Percentiles rank a stretch among this genome's conserved stretches.
These are phyloP conservation scores for Flueggea neowawraea DNA, from an alignment of 441 rosid genomes.

Conservation along the genomic window DNA sequence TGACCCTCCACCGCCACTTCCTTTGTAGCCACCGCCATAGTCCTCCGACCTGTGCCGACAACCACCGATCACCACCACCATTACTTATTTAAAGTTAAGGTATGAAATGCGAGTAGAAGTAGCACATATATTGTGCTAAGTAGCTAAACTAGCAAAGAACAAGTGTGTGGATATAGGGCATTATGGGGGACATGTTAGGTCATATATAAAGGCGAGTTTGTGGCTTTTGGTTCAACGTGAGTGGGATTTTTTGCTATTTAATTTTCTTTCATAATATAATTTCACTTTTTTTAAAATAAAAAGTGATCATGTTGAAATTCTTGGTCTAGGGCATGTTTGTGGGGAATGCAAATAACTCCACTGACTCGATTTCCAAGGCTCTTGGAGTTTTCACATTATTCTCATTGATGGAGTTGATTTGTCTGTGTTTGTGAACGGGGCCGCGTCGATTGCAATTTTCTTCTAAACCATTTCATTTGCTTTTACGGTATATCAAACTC, in stretches of 20 bases:
- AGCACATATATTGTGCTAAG: background rate
- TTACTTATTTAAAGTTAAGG: background rate
- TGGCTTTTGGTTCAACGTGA: constrained; percentile 29
- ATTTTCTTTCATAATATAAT: background rate
- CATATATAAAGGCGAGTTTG: constrained; percentile 57
- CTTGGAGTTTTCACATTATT: constrained; percentile 47
- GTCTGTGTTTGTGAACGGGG: no score
- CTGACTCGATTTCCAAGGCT: constrained; percentile 63
- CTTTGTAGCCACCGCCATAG: constrained; percentile 16
- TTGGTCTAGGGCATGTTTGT: constrained; percentile 64
- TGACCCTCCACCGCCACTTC: constrained; percentile 8
- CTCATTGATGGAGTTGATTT: background rate
- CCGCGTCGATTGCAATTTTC: no score
- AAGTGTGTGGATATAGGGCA: constrained; percentile 17
- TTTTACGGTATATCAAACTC: no score
- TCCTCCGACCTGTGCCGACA: constrained; percentile 8
- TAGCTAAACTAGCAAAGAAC: constrained; percentile 3
- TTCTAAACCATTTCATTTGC: no score
- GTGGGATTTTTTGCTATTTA: constrained; percentile 13
- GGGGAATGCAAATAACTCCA: constrained; percentile 57
- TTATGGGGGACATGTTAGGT: constrained; percentile 36
- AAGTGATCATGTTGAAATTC: constrained; percentile 36
- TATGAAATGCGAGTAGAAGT: background rate
- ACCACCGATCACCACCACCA: constrained; percentile 12
- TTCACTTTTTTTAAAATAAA: background rate